Percentiles rank a stretch among this genome's conserved stretches.
phyloP scores from a whole-genome alignment of 2,329 filamentous ascomycete species.

The Cladophialophora exuberans region DNA sequence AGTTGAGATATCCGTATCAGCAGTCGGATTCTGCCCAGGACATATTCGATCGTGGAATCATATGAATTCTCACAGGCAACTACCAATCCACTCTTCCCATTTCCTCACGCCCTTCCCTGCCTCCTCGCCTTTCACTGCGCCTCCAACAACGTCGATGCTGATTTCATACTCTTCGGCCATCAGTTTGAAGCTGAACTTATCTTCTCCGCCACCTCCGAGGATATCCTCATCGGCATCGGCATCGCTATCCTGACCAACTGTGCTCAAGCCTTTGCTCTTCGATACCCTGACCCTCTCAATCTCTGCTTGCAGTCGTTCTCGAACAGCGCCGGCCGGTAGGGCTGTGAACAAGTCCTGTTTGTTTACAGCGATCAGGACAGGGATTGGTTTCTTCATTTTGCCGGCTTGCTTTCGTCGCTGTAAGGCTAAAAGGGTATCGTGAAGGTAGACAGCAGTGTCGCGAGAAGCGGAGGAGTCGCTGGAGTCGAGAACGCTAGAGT shows the following conservation, averaged over 20 bases:
- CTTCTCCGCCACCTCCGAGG: conserved; percentile 80
- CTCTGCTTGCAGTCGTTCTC: conserved; percentile 75
- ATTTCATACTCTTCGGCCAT: conserved; percentile 79
- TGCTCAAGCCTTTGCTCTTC: conserved; percentile 72
- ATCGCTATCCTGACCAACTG: conserved; percentile 42
- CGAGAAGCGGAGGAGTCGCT: conserved; percentile 56
- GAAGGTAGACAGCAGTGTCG: conserved; percentile 79
- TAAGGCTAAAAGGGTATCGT: conserved; percentile 81
- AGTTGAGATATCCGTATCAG: conserved; percentile 19
- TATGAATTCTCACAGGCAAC: conserved; percentile 61
- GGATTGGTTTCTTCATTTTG: conserved; percentile 60
- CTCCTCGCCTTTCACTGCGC: conserved; percentile 62
- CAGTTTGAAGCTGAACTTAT: conserved; percentile 76
- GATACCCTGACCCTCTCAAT: conserved; percentile 76
- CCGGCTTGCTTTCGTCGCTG: conserved; percentile 66
- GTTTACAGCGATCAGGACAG: conserved; percentile 86
- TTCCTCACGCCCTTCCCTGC: conserved; percentile 72
- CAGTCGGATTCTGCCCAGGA: conserved; percentile 12
- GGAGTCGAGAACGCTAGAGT: conserved; percentile 68
- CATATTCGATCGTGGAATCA: conserved; percentile 20
- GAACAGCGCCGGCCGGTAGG: conserved; percentile 76
- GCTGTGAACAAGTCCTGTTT: conserved; percentile 96
- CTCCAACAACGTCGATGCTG: conserved; percentile 74
- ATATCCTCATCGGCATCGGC: conserved; percentile 74
- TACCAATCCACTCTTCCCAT: conserved; percentile 91